Percentiles rank a stretch among this genome's conserved stretches.
These are phyloP conservation scores for Penicillium coprophilum DNA, from an alignment of 495 filamentous ascomycete genomes.

Conservation along the genomic window DNA sequence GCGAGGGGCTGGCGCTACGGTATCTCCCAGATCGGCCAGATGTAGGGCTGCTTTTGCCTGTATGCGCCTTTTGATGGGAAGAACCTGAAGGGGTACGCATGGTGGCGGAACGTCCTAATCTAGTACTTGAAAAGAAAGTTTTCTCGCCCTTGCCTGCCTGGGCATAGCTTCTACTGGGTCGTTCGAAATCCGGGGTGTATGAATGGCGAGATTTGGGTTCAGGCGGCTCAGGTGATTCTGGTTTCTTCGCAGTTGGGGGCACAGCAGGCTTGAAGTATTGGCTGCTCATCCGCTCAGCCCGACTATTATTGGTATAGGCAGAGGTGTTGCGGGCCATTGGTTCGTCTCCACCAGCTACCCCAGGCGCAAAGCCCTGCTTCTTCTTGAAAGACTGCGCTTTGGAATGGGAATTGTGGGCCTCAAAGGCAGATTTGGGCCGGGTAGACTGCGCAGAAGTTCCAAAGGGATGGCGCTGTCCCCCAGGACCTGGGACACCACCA, in stretches of 20 bases:
- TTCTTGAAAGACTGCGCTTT: constrained; percentile 45
- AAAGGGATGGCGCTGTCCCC: constrained; percentile 38
- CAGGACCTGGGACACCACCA: constrained; percentile 24
- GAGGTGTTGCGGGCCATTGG: constrained; percentile 54
- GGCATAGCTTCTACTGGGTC: constrained; percentile 68
- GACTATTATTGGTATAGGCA: constrained; percentile 46
- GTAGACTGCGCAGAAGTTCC: constrained; percentile 21
- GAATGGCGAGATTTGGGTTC: neutral
- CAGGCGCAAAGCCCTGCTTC: constrained; percentile 55
- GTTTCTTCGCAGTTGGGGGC: constrained; percentile 45
- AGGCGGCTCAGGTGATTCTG: constrained; percentile 23
- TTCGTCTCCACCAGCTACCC: constrained; percentile 55
- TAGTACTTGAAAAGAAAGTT: constrained; percentile 52
- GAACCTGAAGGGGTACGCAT: constrained; percentile 44
- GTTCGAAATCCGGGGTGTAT: constrained; percentile 40
- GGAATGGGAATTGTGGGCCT: constrained; percentile 40
- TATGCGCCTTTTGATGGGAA: constrained; percentile 31
- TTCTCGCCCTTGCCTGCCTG: constrained; percentile 64
- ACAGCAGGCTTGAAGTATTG: constrained; percentile 38
- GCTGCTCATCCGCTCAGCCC: constrained; percentile 38
- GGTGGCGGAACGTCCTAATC: constrained; percentile 46
- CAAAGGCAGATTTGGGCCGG: constrained; percentile 46
- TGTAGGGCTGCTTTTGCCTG: constrained; percentile 37
- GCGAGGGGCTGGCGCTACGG: constrained; percentile 43
- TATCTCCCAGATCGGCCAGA: constrained; percentile 31